Evolutionary conservation across 768 basidiomycete genomes (phyloP).

Genomic region (Baorangia bicolor): DNA sequence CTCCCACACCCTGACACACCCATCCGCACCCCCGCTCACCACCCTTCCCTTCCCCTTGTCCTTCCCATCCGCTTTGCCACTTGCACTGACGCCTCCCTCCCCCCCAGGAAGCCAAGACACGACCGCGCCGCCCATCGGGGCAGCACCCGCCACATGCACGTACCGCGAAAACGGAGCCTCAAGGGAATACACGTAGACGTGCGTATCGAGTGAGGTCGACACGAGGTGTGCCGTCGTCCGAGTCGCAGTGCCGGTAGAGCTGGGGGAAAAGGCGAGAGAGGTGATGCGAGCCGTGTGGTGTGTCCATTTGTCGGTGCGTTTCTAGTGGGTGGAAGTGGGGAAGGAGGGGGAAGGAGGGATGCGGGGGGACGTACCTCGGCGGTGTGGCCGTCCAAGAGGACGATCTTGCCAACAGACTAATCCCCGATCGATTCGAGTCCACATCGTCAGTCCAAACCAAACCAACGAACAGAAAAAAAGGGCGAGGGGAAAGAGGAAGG

Average conservation of each 20-base stretch:
- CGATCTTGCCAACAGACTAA: slow-evolving; percentile 79
- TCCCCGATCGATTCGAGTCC: background rate
- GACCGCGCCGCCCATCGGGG: slow-evolving; percentile 78
- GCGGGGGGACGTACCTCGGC: slow-evolving; percentile 44
- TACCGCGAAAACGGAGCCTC: slow-evolving; percentile 61
- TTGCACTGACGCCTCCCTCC: background rate
- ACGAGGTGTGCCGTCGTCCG: slow-evolving; percentile 53
- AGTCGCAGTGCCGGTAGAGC: slow-evolving; percentile 34
- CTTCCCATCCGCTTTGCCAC: slow-evolving; percentile 16
- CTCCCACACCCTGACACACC: slow-evolving; percentile 72
- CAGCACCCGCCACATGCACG: slow-evolving; percentile 82
- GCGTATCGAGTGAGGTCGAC: slow-evolving; percentile 90
- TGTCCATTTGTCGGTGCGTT: slow-evolving; percentile 77
- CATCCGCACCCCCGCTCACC: slow-evolving; percentile 79
- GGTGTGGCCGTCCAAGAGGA: slow-evolving; percentile 68
- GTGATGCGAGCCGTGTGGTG: slow-evolving; percentile 82
- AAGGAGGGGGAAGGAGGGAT: background rate
- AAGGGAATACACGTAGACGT: slow-evolving; percentile 86
- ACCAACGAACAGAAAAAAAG: background rate
- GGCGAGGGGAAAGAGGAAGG: background rate
- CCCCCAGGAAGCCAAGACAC: slow-evolving; percentile 64
- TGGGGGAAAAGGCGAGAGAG: slow-evolving; percentile 45
- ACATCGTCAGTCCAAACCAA: background rate
- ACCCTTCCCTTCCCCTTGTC: slow-evolving; percentile 55
- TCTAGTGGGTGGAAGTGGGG: slow-evolving; percentile 35